Evolutionary conservation across 2,329 filamentous ascomycete genomes (phyloP).

Genomic region (Aspergillus felis): DNA sequence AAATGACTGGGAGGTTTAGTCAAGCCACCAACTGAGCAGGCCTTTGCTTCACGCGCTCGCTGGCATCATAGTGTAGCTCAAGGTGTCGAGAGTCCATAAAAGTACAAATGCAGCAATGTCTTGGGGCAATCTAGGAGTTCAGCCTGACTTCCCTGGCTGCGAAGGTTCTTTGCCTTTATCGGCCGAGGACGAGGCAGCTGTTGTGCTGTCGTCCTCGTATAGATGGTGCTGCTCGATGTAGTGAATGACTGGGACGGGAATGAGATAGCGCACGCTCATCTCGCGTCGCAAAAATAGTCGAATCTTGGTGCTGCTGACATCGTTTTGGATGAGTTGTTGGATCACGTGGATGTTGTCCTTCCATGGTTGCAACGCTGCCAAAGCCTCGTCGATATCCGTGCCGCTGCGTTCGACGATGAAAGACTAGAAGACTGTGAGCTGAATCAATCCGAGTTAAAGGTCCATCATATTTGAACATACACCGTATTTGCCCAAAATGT

Average conservation of each 20-base stretch:
- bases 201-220: slow-evolving; percentile 52
- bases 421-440: slow-evolving; percentile 38
- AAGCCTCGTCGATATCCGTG: slow-evolving; percentile 82
- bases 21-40: neutral
- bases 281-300: slow-evolving; percentile 73
- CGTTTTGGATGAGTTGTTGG: slow-evolving; percentile 81
- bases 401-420: slow-evolving; percentile 86
- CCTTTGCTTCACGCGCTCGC: neutral
- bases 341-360: slow-evolving; percentile 85
- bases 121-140: slow-evolving; percentile 7
- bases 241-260: slow-evolving; percentile 69
- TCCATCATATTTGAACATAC: slow-evolving; percentile 25
- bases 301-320: slow-evolving; percentile 79
- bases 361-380: slow-evolving; percentile 76
- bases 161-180: slow-evolving; percentile 35
- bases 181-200: slow-evolving; percentile 15
- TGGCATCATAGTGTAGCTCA: neutral
- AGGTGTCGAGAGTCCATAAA: neutral
- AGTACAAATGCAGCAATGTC: neutral
- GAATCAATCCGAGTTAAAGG: neutral
- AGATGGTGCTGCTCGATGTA: slow-evolving; percentile 67
- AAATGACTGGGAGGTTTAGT: neutral
- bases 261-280: slow-evolving; percentile 75
- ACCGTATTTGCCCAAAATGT: slow-evolving; percentile 80
- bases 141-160: slow-evolving; percentile 22